These are phyloP conservation scores for Bipolaris sorokiniana DNA, from an alignment of 2,329 filamentous ascomycete genomes.

Conservation along the genomic window DNA sequence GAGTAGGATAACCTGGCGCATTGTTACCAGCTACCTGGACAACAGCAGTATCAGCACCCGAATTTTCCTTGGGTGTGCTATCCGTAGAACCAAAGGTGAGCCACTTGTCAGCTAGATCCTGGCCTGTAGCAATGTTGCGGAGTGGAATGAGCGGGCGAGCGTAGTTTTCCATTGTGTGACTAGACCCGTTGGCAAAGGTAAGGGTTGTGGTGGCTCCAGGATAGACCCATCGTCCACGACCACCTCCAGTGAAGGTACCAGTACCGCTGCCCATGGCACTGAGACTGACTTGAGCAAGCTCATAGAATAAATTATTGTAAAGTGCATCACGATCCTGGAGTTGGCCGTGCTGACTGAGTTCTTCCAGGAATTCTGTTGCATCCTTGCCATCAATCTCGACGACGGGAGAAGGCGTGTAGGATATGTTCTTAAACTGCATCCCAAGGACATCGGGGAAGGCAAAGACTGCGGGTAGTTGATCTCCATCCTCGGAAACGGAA, in stretches of 20 bases:
- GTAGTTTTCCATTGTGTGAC: constrained; percentile 51
- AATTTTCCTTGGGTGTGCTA: not conserved
- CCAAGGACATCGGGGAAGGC: constrained; percentile 56
- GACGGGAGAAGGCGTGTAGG: constrained; percentile 58
- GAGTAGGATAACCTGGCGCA: constrained; percentile 53
- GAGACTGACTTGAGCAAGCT: constrained; percentile 53
- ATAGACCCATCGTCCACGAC: constrained; percentile 53
- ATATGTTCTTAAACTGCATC: constrained; percentile 51
- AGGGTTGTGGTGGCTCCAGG: constrained; percentile 53
- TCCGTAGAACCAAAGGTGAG: constrained; percentile 39
- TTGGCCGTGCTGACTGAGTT: constrained; percentile 54
- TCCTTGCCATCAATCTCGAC: constrained; percentile 63
- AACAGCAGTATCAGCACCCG: constrained; percentile 6
- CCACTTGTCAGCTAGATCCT: constrained; percentile 49
- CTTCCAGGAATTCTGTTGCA: constrained; percentile 56
- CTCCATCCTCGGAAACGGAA: constrained; percentile 67
- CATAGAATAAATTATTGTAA: constrained; percentile 60
- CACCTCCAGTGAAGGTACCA: constrained; percentile 54
- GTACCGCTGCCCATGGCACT: constrained; percentile 49
- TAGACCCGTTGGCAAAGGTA: constrained; percentile 54
- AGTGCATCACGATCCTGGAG: constrained; percentile 65
- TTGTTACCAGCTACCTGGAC: constrained; percentile 15
- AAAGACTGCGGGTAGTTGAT: constrained; percentile 64
- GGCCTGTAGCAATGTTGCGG: constrained; percentile 48
- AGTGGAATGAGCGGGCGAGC: constrained; percentile 50